Base-by-base conservation (phyloP, 176 grass and related monocot species). In the Eragrostis nindensis region DNA sequence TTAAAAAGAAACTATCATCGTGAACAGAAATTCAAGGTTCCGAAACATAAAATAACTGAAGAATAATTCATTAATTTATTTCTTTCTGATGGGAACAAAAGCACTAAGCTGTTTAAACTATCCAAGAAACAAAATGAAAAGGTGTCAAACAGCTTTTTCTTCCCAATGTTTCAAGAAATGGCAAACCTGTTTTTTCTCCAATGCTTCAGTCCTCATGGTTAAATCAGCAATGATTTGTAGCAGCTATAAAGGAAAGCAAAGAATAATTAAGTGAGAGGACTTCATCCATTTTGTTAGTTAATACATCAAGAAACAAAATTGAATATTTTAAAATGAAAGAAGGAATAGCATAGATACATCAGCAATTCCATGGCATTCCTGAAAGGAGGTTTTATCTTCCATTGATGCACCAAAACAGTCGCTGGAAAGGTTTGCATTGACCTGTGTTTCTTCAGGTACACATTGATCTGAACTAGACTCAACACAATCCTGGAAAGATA, bases 161-260 rank as follows among this genome's bases (percentile, higher is more conserved):
- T 53, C 53, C 36, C 18, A 26, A 14, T 83, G 68, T 48, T 70
- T 16, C 65, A 87, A 82, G 44, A 66, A 76, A 83, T n/a, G 16
- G 26, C 7, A 39, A 65, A 98, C 92, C 95, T 91, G 95, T 39
- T 89, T 94, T 81, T 86, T 93, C 75, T 94, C 80, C 82, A 98
- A 74, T 84, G 78, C 84, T 72, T 67, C 82, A 74, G 90, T 68
- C 62, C 54, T 92, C 81, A 64, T 46, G 39, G 69, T 57, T 81
- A 94, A 86, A 52, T 67, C 18, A 66, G 81, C 53, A 45, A 94
- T 71, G 61, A 91, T 74, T 81, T 89, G 70, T 38, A 85, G 43
- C 62, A 98, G 83, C 95, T 98, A 82, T 50, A 80, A 62, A 91
- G 25, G 40, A 82, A 75, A 46, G 83, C 48, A 75, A 71, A 72